Evolutionary conservation across 1,284 basidiomycete genomes (phyloP), one percentile per base, ranked within the genome.

Genomic region (Bjerkandera adusta): DNA sequence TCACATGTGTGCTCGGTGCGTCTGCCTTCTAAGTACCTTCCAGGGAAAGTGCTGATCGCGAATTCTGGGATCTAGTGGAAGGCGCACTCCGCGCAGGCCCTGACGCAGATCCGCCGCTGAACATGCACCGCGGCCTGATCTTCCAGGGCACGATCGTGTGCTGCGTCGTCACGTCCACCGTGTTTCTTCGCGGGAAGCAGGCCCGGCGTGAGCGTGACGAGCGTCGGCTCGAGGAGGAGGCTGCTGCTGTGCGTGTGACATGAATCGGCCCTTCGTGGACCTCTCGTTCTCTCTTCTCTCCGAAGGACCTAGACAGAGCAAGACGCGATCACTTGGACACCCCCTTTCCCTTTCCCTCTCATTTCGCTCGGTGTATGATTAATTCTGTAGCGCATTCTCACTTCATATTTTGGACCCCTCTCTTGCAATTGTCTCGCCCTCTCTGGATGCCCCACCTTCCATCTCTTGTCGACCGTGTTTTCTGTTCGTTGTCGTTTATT

Each of bases 1-100:
- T 89, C 27, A 63, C 84, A n/a, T 83, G 85, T 56, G 73, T 88
- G 13, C 66, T 87, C 3, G 68, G 86, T 86, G 53, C 39, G 78
- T 66, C 43, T 49, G 4, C 24, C 29, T 41, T 26, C 24, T 24
- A 29, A 6, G 10, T 5, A 11, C 8, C 11, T 32, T 26, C 27
- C 25, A 25, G 11, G 16, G 29, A 38, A 29, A 29, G 13, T 40
- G 11, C 26, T 18, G 33, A n/a, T 15, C 16, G 18, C 15, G 12
- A 42, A n/a, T n/a, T n/a, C n/a, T n/a, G n/a, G n/a, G n/a, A n/a
- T 38, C 15, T 49, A 87, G 86, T 67, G 32, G 72, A 83, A 62
- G 75, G 76, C 41, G 82, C 84, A 1, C 70, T 90, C 11, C 79
- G 87, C 40, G 84, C 76, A 8, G 68, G 76, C 2, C 59, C 70